phyloP scores from a whole-genome alignment of 345 rosid genomes.

The Pseudoturritis turrita region DNA sequence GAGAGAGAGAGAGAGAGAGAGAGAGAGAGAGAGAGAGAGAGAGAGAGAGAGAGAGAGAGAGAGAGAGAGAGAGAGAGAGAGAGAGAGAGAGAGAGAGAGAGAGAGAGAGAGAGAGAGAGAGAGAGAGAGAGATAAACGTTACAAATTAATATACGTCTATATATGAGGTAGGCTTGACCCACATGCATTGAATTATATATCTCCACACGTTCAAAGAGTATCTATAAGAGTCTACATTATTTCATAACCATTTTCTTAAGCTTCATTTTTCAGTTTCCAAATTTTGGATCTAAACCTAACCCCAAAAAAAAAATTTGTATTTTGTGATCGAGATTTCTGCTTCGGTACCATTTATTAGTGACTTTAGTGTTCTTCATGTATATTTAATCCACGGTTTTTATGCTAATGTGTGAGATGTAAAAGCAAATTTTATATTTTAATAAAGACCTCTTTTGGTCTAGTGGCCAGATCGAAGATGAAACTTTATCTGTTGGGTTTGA shows the following conservation, averaged over 20 bases:
- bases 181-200: conserved; percentile 1
- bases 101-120: neutral
- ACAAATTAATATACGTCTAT: conserved; percentile 6
- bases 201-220: neutral
- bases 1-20: neutral
- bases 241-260: neutral
- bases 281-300: neutral
- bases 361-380: neutral
- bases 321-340: too few species aligned
- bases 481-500: too few species aligned
- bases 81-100: neutral
- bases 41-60: neutral
- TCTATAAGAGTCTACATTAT: neutral
- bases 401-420: neutral
- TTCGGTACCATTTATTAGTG: too few species aligned
- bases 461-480: too few species aligned
- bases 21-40: neutral
- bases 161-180: conserved; percentile 16
- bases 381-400: neutral
- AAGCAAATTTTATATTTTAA: too few species aligned
- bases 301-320: too few species aligned
- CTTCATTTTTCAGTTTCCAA: neutral
- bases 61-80: neutral
- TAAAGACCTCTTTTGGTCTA: too few species aligned
- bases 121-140: neutral